Base-by-base conservation (phyloP, 345 rosid species). In the Anacardium occidentale region DNA sequence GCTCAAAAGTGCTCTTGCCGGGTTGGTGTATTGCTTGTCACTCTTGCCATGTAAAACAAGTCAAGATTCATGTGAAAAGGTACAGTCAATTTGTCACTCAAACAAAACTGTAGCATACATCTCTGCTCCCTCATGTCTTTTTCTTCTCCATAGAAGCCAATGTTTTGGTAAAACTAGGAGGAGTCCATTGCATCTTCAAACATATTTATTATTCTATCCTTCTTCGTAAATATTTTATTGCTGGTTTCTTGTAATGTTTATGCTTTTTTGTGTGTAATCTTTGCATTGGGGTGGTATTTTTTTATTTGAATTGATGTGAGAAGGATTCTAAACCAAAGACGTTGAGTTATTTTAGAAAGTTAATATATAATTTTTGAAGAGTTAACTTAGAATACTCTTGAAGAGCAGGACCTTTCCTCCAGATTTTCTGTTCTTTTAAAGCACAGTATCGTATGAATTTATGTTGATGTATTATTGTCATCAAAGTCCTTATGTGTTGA, bases 21-120 rank as follows among this genome's bases (percentile, higher is more conserved):
- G 98, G n/a, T 77, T 95, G 71, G 78, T 80, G 22, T 87, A 74
- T 71, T 95, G 98, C 84, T 80, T 95, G 72, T 88, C 89, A 4
- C 67, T 94, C 71, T 81, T 91, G 81, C 88, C 89, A 55, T 74
- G 79, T 71, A 76, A 82, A 47, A 81, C 76, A 69, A 71, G 76
- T 70, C 78, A 78, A 79, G 71, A 80, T 65, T 64, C 79, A 32
- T 62, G 57, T 55, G 81, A 77, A 69, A 81, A 87, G 86, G 98
- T 89, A 72, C 73, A 50, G 59, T 60, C 59, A 53, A 34, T 18
- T 14, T 71, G 26, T 37, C 42, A 37, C 1, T 37, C 42, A 37
- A 37, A 37, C 42, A 7, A 37, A 37, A 37, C 9, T 37, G 42
- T 37, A 3, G 34, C n/a, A 26, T 40, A 24, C 4, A 42, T 64